Conservation (phyloP, 176 grass and related monocot genomes). For the Eleusine coracana region DNA sequence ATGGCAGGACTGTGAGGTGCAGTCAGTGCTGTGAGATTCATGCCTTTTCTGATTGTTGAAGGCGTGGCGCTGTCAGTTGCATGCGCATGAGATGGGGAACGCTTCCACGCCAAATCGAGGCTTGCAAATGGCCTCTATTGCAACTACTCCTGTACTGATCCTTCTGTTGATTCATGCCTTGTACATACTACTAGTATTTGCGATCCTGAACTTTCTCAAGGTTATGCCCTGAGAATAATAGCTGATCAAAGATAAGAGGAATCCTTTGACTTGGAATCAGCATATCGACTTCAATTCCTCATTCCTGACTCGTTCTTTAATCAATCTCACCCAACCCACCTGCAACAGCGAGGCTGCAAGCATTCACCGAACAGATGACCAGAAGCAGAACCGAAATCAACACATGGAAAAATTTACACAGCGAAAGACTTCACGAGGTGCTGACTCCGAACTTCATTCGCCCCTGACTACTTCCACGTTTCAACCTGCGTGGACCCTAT, state of each 20-base stretch:
- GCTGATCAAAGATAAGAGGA: neutral
- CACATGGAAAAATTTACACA: neutral
- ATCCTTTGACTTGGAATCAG: conserved; percentile 12
- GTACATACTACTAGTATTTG: neutral
- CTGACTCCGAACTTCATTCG: neutral
- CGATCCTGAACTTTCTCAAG: neutral
- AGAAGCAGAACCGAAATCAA: neutral
- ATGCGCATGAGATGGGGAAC: neutral
- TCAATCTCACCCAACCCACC: neutral
- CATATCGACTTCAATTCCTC: neutral
- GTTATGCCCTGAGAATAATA: neutral
- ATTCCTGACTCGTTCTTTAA: neutral
- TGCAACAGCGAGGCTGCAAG: neutral
- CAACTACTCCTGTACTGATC: neutral
- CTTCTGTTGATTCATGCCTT: neutral
- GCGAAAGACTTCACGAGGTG: neutral
- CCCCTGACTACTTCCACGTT: neutral
- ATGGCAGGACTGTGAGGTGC: neutral
- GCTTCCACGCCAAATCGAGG: neutral
- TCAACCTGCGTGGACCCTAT: neutral
- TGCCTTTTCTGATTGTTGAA: neutral
- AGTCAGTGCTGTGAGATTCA: conserved; percentile 8
- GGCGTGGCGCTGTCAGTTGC: neutral
- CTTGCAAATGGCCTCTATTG: neutral
- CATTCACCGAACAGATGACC: neutral